Evolutionary conservation across 305 asterid species (phyloP).

Genomic region (Solanum hybrid): DNA sequence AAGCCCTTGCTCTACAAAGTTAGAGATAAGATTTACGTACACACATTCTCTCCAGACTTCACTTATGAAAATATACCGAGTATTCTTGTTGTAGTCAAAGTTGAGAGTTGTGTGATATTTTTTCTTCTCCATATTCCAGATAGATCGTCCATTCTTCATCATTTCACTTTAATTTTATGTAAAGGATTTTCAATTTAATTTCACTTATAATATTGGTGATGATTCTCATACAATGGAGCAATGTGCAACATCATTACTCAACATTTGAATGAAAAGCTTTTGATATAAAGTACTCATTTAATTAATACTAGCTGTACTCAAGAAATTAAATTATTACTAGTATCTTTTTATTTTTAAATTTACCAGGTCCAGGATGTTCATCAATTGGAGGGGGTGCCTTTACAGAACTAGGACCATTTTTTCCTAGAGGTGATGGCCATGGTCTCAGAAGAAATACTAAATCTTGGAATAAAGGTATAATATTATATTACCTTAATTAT

Average conservation of each 20-base stretch:
- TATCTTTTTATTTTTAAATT: background rate
- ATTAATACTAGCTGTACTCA: background rate
- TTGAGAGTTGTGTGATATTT: too few relatives aligned
- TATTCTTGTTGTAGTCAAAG: too few relatives aligned
- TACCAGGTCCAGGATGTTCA: slow-evolving; percentile 30
- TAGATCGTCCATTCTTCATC: background rate
- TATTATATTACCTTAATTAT: background rate
- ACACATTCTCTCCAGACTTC: background rate
- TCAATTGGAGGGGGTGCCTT: slow-evolving; percentile 34
- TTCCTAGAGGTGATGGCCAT: slow-evolving; percentile 25
- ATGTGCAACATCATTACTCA: background rate
- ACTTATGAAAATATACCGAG: background rate
- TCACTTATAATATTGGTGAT: background rate
- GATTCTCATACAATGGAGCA: background rate
- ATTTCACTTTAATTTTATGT: background rate
- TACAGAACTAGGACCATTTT: slow-evolving; percentile 32
- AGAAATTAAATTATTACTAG: background rate
- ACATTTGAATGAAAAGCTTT: background rate
- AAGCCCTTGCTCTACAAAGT: too few relatives aligned
- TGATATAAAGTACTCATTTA: background rate
- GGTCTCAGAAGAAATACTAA: slow-evolving; percentile 21
- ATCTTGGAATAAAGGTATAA: slow-evolving; percentile 30
- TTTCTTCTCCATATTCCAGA: background rate
- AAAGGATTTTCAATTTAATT: background rate
- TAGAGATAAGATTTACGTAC: background rate